These are phyloP conservation scores for Pseudogymnoascus destructans DNA, from an alignment of 2,329 filamentous ascomycete genomes.

Conservation along the genomic window DNA sequence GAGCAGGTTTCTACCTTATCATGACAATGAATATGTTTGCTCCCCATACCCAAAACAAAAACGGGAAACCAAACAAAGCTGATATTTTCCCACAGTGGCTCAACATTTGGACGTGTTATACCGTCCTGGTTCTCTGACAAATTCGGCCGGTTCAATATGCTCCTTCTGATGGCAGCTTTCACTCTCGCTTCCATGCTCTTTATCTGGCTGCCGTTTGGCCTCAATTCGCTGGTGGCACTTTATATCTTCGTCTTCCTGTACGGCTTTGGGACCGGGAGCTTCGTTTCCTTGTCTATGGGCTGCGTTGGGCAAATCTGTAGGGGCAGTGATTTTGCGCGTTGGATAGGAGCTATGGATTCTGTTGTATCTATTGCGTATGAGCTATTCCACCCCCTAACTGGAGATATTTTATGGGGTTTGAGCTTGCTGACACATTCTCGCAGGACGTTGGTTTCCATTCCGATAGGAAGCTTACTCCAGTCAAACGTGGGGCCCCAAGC, in stretches of 20 bases:
- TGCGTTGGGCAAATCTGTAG: slow-evolving; percentile 11
- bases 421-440: background rate
- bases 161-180: slow-evolving; percentile 6
- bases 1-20: slow-evolving; percentile 62
- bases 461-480: background rate
- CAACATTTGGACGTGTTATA: background rate
- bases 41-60: background rate
- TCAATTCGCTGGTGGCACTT: slow-evolving; percentile 1
- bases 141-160: slow-evolving; percentile 7
- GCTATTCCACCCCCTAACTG: background rate
- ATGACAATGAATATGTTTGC: slow-evolving; percentile 60
- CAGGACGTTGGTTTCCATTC: background rate
- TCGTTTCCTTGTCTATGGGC: slow-evolving; percentile 11
- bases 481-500: background rate
- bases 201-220: slow-evolving; percentile 3
- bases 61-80: background rate
- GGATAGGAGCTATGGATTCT: slow-evolving; percentile 2
- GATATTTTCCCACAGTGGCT: background rate
- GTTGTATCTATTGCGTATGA: slow-evolving; percentile 1
- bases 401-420: background rate
- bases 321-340: background rate
- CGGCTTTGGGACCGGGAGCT: slow-evolving; percentile 8
- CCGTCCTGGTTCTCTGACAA: slow-evolving; percentile 1
- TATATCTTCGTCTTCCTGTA: slow-evolving; percentile 11
- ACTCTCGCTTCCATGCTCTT: background rate